Evolutionary conservation across 2,329 filamentous ascomycete species (phyloP), one percentile per base, ranked within the genome.

Genomic region (Chaetomium strumarium): DNA sequence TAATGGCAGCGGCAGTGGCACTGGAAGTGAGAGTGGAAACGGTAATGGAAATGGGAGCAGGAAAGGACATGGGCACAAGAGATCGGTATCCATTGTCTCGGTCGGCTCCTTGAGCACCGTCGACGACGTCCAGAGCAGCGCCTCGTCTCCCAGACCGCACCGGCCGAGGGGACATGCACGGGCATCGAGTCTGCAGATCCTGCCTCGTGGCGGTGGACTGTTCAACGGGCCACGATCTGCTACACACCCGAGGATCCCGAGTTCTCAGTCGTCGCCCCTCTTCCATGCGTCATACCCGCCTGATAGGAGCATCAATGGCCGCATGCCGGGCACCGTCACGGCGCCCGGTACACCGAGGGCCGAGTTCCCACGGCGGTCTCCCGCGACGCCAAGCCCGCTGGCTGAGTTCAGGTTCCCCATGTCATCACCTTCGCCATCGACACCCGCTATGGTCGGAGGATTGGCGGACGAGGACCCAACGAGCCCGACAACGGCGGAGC

Each of bases 11-110:
- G 43, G 29, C n/a, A 31, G 8, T 30, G 45, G 61, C 64, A 59
- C 17, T 24, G 44, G 45, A 2, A 30, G 34, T 31, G 52, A 47
- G 1, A 37, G 9, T 37, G 49, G 44, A 1, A n/a, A 39, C 29
- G 47, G 43, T 10, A 14, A 16, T 44, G 51, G 47, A 13, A 52
- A 30, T 29, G 51, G 60, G 64, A 58, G 34, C 37, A 57, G 17
- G 2, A 58, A 66, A 19, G 73, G 76, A n/a, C 80, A 85, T 62
- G 73, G 76, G 49, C 88, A 91, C 62, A 83, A 85, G 66, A 78
- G 87, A 61, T 92, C 88, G 3, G 77, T 93, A 30, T 93, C 88
- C 16, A 92, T 93, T 58, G 82, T 92, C 42, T 92, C 88, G 10
- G 81, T 92, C 61, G 85, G 84, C 11, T 81, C 81, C 17, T 63